Evolutionary conservation across 495 filamentous ascomycete species (phyloP).

Genomic region (Cairneyella variabilis): DNA sequence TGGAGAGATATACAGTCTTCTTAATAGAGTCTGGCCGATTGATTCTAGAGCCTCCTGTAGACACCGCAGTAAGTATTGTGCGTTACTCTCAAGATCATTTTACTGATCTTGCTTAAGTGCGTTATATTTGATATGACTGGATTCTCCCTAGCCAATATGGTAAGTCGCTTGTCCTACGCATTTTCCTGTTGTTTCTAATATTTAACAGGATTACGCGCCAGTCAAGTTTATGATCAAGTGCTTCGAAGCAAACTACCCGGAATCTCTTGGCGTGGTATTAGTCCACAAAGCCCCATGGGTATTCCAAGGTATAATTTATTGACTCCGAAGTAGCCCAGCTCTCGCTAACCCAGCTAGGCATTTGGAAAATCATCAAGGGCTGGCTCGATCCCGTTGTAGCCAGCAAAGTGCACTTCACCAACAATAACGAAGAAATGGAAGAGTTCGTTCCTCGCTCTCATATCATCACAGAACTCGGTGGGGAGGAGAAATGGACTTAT

Average conservation of each 20-base stretch:
- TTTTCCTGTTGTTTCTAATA: neutral
- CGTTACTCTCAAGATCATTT: constrained; percentile 7
- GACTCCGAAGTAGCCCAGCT: neutral
- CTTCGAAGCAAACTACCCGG: constrained; percentile 98
- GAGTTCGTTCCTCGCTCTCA: constrained; percentile 66
- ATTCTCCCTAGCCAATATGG: constrained; percentile 94
- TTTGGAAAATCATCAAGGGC: constrained; percentile 87
- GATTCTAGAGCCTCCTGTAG: constrained; percentile 72
- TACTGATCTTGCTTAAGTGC: constrained; percentile 42
- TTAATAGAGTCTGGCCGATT: constrained; percentile 89
- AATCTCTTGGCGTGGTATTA: constrained; percentile 85
- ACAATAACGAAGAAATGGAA: constrained; percentile 72
- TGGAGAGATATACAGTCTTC: constrained; percentile 91
- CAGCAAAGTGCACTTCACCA: constrained; percentile 91
- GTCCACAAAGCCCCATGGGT: constrained; percentile 97
- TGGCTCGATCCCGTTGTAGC: constrained; percentile 98
- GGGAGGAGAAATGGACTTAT: constrained; percentile 78
- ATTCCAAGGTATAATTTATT: constrained; percentile 65
- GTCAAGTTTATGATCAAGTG: constrained; percentile 99
- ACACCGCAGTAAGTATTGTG: constrained; percentile 77
- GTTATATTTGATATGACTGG: constrained; percentile 95
- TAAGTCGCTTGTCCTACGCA: constrained; percentile 32
- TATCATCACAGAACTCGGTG: constrained; percentile 77
- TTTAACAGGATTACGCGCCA: constrained; percentile 78
- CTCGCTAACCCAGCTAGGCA: constrained; percentile 39